Conservation (phyloP, 169 alveolate genomes). For the Sarcocystis neurona region DNA sequence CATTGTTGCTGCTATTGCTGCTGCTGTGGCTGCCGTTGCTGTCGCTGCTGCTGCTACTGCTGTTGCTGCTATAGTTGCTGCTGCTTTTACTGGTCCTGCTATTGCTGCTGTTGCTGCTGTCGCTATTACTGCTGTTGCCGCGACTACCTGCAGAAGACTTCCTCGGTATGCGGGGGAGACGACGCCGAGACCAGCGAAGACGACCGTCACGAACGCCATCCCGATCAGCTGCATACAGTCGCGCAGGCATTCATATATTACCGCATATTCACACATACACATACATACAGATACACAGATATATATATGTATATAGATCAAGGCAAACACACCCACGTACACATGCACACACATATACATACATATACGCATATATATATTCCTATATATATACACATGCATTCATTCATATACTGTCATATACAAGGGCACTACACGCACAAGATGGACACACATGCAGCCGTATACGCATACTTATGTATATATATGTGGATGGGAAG, state of each 20-base stretch:
- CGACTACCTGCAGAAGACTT: constrained; percentile 69
- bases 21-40: background rate
- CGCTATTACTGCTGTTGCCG: too few relatives aligned
- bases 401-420: background rate
- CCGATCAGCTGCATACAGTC: constrained; percentile 77
- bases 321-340: background rate
- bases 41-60: background rate
- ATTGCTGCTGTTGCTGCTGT: background rate
- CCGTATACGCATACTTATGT: too few relatives aligned
- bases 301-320: background rate
- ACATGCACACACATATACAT: background rate
- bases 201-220: constrained; percentile 78
- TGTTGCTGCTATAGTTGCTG: background rate
- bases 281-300: background rate
- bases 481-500: too few relatives aligned
- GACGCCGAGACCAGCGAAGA: constrained; percentile 78
- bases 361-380: background rate
- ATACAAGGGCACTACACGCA: too few relatives aligned
- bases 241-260: too few relatives aligned
- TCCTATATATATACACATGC: background rate
- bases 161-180: constrained; percentile 80
- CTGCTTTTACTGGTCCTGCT: constrained; percentile 3
- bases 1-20: background rate
- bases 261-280: background rate
- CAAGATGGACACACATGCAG: too few relatives aligned